Base-by-base conservation (phyloP, 306 rosid genomes). In the Herpetospermum pedunculosum region DNA sequence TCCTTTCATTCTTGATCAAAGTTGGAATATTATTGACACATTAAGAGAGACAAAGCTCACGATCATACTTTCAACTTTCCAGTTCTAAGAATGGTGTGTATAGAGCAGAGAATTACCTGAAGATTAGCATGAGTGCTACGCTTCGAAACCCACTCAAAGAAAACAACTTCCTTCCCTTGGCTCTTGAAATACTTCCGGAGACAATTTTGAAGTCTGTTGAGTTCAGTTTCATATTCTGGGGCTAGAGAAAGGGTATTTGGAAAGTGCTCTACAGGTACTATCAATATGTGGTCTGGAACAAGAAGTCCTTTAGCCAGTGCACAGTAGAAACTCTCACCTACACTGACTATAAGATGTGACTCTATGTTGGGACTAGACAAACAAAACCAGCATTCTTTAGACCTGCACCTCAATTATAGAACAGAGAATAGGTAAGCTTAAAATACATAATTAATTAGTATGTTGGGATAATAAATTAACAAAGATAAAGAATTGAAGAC, bases 381-480 rank as follows among this genome's bases (percentile, higher is more conserved):
- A 89, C 99, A 94, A 82, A 94, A 94, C 99, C 99, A 94, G 80
- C 97, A 94, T 67, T 89, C 97, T 80, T 87, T 87, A 46, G 97
- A 91, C 77, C 99, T 94, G 89, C 63, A 84, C 81, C 76, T 74
- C 79, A 72, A 75, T 81, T 69, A 62, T 72, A 82, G 43, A 76
- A 75, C 63, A 71, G 70, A 75, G 15, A 76, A 25, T 6, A 43
- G n/a, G 35, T 41, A 6, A 23, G 41, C 37, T 25, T 68, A 23
- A 40, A 14, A 68, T 7, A 25, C 37, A 43, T 23, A 43, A 6
- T 25, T 6, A 26, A 68, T 44, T 55, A 41, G 40, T 69, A 16
- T 15, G 14, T 44, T 15, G 12, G 40, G 32, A 44, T 69, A 69
- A 43, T 43, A 68, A 68, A 41, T 69, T 8, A 25, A 69, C 76